Conservation (phyloP, 2,329 filamentous ascomycete species). For the Hymenoscyphus albidus region DNA sequence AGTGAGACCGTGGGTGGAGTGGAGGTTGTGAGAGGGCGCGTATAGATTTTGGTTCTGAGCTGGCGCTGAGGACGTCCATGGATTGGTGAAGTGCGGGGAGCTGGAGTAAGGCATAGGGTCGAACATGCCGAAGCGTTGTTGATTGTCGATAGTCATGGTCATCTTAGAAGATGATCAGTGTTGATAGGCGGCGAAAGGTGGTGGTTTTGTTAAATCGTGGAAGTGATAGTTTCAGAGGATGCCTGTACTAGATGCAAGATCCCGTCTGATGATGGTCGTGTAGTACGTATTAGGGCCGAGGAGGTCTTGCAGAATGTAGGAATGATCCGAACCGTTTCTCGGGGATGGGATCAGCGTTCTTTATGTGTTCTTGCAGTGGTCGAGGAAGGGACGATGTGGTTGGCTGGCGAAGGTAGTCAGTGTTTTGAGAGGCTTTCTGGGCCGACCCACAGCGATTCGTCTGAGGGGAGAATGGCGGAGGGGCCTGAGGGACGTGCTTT, state of each 20-base stretch:
- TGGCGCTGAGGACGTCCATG: conserved; percentile 65
- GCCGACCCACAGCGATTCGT: not conserved
- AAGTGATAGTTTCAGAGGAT: conserved; percentile 20
- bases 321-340: conserved; percentile 26
- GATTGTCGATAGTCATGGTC: conserved; percentile 93
- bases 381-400: not conserved
- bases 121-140: conserved; percentile 77
- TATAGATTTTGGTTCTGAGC: conserved; percentile 55
- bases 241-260: conserved; percentile 35
- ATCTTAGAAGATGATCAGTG: conserved; percentile 45
- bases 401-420: not conserved
- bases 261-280: conserved; percentile 25
- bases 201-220: conserved; percentile 9
- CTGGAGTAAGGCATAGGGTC: conserved; percentile 70
- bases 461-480: conserved; percentile 4
- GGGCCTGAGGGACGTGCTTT: conserved; percentile 7
- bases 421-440: not conserved
- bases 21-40: conserved; percentile 48
- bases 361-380: conserved; percentile 29
- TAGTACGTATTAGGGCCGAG: conserved; percentile 20
- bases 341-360: conserved; percentile 35
- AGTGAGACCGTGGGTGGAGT: conserved; percentile 53
- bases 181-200: conserved; percentile 14
- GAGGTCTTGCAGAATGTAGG: conserved; percentile 22
- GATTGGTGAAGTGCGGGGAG: conserved; percentile 79